These are phyloP conservation scores for Lentinula guzmanii DNA, from an alignment of 768 basidiomycete species.

Conservation along the genomic window DNA sequence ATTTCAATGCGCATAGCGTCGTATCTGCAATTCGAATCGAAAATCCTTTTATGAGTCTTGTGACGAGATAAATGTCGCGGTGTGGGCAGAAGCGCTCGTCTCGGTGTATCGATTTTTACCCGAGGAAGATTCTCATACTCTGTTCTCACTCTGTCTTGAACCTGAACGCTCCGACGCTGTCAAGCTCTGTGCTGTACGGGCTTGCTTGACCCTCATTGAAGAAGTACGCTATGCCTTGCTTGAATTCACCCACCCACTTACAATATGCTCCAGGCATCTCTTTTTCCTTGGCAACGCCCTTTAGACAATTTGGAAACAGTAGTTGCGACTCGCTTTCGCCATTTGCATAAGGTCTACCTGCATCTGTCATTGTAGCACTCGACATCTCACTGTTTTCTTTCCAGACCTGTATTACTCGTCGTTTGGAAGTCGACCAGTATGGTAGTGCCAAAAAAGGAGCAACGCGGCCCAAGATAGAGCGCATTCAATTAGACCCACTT, in stretches of 20 bases:
- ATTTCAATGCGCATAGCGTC: conserved; percentile 10
- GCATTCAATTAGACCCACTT: conserved; percentile 48
- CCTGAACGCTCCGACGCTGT: conserved; percentile 77
- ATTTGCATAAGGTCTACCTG: conserved; percentile 48
- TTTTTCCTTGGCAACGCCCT: conserved; percentile 51
- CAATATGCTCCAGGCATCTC: conserved; percentile 32
- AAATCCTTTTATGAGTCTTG: conserved; percentile 67
- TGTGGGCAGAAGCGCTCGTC: conserved; percentile 72
- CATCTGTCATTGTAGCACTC: background rate
- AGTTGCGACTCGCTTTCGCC: conserved; percentile 43
- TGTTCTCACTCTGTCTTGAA: conserved; percentile 64
- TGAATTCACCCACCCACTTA: background rate
- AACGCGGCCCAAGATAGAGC: conserved; percentile 55
- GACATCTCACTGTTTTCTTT: background rate
- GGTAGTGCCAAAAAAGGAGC: conserved; percentile 50
- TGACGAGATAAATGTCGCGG: conserved; percentile 71
- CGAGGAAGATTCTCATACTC: conserved; percentile 47
- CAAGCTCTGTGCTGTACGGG: conserved; percentile 72
- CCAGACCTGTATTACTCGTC: conserved; percentile 45
- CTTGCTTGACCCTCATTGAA: conserved; percentile 58
- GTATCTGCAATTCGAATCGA: conserved; percentile 23
- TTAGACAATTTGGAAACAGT: conserved; percentile 40
- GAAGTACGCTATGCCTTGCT: conserved; percentile 43
- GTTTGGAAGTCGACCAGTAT: conserved; percentile 55
- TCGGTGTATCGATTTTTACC: conserved; percentile 68